Evolutionary conservation across 1,284 basidiomycete genomes (phyloP), one percentile per base, ranked within the genome.

Genomic region (Fistulina hepatica): DNA sequence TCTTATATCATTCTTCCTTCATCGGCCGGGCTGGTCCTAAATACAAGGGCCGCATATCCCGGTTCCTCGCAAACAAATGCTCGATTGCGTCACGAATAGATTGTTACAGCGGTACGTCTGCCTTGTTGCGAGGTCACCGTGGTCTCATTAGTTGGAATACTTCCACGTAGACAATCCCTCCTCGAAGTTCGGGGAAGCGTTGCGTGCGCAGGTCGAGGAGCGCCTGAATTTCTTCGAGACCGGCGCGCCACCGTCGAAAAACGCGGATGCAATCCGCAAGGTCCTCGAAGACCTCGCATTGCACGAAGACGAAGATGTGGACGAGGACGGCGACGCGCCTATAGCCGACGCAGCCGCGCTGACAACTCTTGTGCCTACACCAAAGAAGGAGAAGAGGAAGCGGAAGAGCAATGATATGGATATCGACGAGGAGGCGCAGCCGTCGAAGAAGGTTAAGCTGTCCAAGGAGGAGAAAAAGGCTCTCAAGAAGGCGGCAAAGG

Each of bases 51-150:
- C 82, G 95, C 44, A 97, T 97, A 60, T 95, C 92, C 9, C 81
- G 93, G 27, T 97, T 95, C 76, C 71, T 99, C 23, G 95, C 94
- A 35, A 98, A 98, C 75, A 99, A 99, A 66, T 95, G 92, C 59
- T 94, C 91, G 41, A 98, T 99, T 54, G 95, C 95, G 6, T 86
- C 89, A 33, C 73, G 95, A 44, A 98, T 98, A 64, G 95, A 99
- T 63, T 97, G 95, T 63, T 98, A 92, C 60, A 74, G 83, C 4
- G 89, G 88, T 83, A 51, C 36, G 69, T 55, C 22, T 9, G 21
- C 15, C 22, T 26, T 13, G 13, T 10, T 6, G 12, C 12, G 12
- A 11, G 25, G 15, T 6, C 25, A 27, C 12, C 25, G 6, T 27
- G 5, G 6, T 15, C 33, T 40, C 23, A 10, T 20, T 10, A 28